phyloP scores from a whole-genome alignment of 768 basidiomycete genomes.

The Obba rivulosa region DNA sequence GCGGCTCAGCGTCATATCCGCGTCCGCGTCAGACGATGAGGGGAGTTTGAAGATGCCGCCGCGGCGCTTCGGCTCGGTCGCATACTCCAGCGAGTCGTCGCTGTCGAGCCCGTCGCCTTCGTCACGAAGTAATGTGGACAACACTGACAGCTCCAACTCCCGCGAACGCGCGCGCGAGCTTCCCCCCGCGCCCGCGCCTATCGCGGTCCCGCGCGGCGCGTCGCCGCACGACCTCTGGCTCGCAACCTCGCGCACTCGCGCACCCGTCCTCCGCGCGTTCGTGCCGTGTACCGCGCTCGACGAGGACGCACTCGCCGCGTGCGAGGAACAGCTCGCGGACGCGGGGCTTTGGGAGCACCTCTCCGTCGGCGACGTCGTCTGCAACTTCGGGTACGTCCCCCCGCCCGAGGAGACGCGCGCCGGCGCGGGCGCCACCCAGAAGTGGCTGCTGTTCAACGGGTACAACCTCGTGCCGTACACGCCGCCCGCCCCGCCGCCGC shows the following conservation, averaged over 20 bases:
- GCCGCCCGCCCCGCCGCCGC: constrained; percentile 48
- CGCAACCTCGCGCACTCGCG: constrained; percentile 58
- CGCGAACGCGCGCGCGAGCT: constrained; percentile 18
- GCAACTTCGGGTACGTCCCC: constrained; percentile 77
- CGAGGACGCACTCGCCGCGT: constrained; percentile 42
- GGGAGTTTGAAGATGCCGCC: constrained; percentile 26
- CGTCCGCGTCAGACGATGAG: constrained; percentile 36
- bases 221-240: constrained; percentile 56
- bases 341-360: constrained; percentile 68
- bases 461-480: constrained; percentile 52
- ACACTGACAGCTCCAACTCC: constrained; percentile 11
- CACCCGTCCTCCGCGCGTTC: constrained; percentile 71
- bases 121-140: not conserved
- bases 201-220: constrained; percentile 12
- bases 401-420: constrained; percentile 23
- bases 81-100: constrained; percentile 44
- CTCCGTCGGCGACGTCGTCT: constrained; percentile 73
- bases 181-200: constrained; percentile 9
- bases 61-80: constrained; percentile 38
- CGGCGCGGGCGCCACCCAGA: constrained; percentile 14
- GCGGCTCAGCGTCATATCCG: constrained; percentile 1
- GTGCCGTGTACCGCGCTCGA: constrained; percentile 61
- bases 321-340: constrained; percentile 64
- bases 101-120: constrained; percentile 24
- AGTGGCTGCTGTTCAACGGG: constrained; percentile 77